Conservation (phyloP, 257 asterid genomes). For the Gentiana straminea region DNA sequence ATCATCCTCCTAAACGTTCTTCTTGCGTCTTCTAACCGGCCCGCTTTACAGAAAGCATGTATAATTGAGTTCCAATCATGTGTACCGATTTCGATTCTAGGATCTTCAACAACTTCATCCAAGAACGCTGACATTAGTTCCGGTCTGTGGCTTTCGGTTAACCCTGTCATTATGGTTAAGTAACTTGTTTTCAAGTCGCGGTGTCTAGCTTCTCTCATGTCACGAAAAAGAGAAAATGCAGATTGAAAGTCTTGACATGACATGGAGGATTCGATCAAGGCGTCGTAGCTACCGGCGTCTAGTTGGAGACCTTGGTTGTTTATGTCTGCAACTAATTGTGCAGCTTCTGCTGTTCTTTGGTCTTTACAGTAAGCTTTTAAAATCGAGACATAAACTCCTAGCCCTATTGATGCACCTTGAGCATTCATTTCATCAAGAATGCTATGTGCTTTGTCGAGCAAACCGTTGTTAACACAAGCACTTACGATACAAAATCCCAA, state of each 20-base stretch:
- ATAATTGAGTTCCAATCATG: constrained; percentile 98
- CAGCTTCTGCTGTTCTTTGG: constrained; percentile 78
- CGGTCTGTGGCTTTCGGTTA: constrained; percentile 88
- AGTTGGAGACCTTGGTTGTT: constrained; percentile 46
- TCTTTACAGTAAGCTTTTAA: constrained; percentile 69
- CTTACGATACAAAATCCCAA: constrained; percentile 62
- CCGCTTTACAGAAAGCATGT: constrained; percentile 87
- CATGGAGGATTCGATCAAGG: constrained; percentile 81
- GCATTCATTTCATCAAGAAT: constrained; percentile 81
- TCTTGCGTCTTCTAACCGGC: constrained; percentile 71
- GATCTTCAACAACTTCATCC: constrained; percentile 86
- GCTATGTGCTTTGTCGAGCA: constrained; percentile 65
- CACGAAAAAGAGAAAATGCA: constrained; percentile 80
- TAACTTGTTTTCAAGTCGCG: constrained; percentile 60
- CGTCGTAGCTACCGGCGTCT: constrained; percentile 54
- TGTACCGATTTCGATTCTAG: constrained; percentile 60
- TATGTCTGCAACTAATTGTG: constrained; percentile 71
- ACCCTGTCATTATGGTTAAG: constrained; percentile 89
- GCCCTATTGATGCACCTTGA: constrained; percentile 50
- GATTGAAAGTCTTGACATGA: constrained; percentile 91
- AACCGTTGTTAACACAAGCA: constrained; percentile 55
- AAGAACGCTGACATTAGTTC: constrained; percentile 88
- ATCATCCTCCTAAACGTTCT: constrained; percentile 88
- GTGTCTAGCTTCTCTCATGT: constrained; percentile 83
- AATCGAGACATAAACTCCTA: constrained; percentile 74